Conservation (phyloP, 805 yeast species). For the Spathaspora boniae region DNA sequence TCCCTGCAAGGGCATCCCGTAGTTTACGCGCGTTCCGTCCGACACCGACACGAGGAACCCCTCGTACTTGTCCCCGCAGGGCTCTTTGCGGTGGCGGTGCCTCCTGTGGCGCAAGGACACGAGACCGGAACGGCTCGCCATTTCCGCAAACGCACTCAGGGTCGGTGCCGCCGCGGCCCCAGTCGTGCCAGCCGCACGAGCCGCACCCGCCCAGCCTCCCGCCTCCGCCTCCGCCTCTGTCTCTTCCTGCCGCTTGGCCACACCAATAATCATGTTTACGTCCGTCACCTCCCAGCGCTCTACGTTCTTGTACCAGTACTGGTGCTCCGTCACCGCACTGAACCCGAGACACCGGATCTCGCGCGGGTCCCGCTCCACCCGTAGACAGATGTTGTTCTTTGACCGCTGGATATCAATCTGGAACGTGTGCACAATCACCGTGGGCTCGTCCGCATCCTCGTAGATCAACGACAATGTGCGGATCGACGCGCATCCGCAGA, state of each 20-base stretch:
- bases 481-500: conserved; percentile 86
- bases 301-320: conserved; percentile 61
- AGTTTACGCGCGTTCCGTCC: conserved; percentile 58
- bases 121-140: conserved; percentile 16
- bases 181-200: too few relatives aligned
- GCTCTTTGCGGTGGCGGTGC: conserved; percentile 1
- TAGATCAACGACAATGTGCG: conserved; percentile 70
- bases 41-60: conserved; percentile 71
- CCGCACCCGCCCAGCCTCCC: conserved; percentile 12
- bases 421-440: conserved; percentile 69
- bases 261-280: conserved; percentile 70
- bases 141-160: too few relatives aligned
- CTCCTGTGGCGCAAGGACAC: background rate
- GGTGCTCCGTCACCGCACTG: conserved; percentile 67
- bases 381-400: conserved; percentile 73
- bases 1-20: conserved; percentile 57
- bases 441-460: conserved; percentile 53
- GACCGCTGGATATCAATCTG: conserved; percentile 65
- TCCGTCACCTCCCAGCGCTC: conserved; percentile 80
- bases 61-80: conserved; percentile 49
- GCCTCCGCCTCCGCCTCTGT: conserved; percentile 17
- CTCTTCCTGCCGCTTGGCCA: conserved; percentile 14
- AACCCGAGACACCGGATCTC: conserved; percentile 89
- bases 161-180: too few relatives aligned
- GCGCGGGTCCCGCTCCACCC: conserved; percentile 90